Base-by-base conservation (phyloP, 768 basidiomycete genomes). In the Hypholoma fasciculare region DNA sequence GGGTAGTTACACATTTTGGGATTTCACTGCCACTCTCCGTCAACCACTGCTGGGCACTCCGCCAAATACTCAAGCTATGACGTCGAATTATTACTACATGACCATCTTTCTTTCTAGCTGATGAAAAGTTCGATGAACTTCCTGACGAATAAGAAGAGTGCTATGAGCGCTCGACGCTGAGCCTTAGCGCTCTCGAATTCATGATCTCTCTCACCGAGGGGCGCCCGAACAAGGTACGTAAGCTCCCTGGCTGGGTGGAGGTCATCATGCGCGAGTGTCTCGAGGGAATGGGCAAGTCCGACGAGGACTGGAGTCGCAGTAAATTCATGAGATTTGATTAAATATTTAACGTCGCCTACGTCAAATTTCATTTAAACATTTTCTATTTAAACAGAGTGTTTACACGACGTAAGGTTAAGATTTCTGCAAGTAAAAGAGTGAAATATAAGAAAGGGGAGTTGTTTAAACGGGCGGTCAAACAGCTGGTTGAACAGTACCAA, bases 131-230 rank as follows among this genome's bases (percentile, higher is more conserved):
- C 7, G 63, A 68, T 2, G 75, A 71, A 20, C 68, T 67, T 3
- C 67, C 67, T 1, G 72, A 72, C 3, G 67, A 74, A 2, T 78
- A 80, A 40, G 76, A 78, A 16, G 82, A 80, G 23, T 79, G 82
- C 16, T 89, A 94, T 49, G 87, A 89, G 57, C 80, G 83, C 54
- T 82, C 86, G 40, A 86, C 87, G 17, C 78, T 92, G 27, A 78
- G 92, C 9, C 82, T 86, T 52, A 83, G 86, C 0, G 89, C 91
- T 7, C 73, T 94, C 9, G 94, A 96, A 71, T 84, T 96, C 53
- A 88, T 96, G 84, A 78, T 95, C 54, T 85, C 83, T 12, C 71
- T 96, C 16, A 85, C 82, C 27, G 93, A 96, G 71, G 83, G 90
- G 2, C 78, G 81, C 38, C 86, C 91, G 0, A 72, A 74, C 3